Evolutionary conservation across 495 filamentous ascomycete genomes (phyloP).

Genomic region (Schizothecium vesticola): DNA sequence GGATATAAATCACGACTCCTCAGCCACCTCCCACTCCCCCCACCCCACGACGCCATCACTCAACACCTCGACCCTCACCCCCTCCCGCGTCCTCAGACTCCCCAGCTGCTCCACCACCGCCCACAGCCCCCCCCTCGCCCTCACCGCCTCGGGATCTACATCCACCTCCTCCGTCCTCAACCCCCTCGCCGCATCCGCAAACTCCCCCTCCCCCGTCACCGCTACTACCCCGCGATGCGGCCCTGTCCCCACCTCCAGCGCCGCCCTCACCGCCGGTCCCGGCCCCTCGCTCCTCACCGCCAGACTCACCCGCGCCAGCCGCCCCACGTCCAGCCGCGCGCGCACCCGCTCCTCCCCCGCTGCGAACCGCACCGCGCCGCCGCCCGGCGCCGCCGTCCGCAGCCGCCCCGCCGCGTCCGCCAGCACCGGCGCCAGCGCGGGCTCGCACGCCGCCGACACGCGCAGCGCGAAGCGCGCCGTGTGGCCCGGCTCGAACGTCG

Average conservation of each 20-base stretch:
- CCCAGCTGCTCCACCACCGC: slow-evolving; percentile 74
- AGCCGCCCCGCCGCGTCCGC: slow-evolving; percentile 66
- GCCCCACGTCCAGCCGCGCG: slow-evolving; percentile 43
- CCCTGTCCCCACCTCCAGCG: slow-evolving; percentile 58
- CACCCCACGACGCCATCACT: slow-evolving; percentile 62
- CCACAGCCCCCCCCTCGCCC: slow-evolving; percentile 55
- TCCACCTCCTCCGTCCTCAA: slow-evolving; percentile 68
- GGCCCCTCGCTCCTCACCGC: slow-evolving; percentile 15
- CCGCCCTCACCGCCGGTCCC: slow-evolving; percentile 51
- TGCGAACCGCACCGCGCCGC: slow-evolving; percentile 37
- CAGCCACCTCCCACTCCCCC: slow-evolving; percentile 47
- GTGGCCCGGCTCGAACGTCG: slow-evolving; percentile 78
- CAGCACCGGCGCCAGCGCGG: slow-evolving; percentile 50
- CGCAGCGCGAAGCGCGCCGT: slow-evolving; percentile 68
- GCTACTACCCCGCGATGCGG: slow-evolving; percentile 58
- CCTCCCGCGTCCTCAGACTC: slow-evolving; percentile 31
- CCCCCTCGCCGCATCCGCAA: slow-evolving; percentile 61
- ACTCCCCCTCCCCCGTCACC: slow-evolving; percentile 54
- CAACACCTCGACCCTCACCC: slow-evolving; percentile 61
- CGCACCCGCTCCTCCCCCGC: slow-evolving; percentile 50
- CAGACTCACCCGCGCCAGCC: slow-evolving; percentile 52
- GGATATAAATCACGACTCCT: slow-evolving; percentile 21
- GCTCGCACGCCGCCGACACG: slow-evolving; percentile 55
- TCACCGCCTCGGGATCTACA: slow-evolving; percentile 51
- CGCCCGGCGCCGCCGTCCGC: slow-evolving; percentile 43